These are phyloP conservation scores for Oehlia diaphana DNA, from an alignment of 192 early-diverging fungal species.

Conservation along the genomic window DNA sequence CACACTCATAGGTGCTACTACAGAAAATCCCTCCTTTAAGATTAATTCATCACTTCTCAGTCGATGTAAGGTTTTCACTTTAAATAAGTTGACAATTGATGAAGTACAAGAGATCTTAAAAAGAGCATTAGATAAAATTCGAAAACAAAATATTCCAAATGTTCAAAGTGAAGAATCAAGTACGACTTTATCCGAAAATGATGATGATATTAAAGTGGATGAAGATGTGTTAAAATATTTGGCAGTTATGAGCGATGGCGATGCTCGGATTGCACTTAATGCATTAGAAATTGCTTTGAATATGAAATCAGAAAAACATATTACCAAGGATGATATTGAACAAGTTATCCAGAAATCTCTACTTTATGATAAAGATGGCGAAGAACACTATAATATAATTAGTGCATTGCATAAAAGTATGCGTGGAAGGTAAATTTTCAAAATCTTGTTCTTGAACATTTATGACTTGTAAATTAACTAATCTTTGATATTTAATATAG, in stretches of 20 bases:
- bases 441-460: background rate
- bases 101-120: conserved; percentile 65
- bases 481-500: background rate
- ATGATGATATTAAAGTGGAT: conserved; percentile 27
- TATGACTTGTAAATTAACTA: background rate
- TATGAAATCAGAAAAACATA: conserved; percentile 38
- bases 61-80: conserved; percentile 75
- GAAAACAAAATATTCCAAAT: conserved; percentile 23
- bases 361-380: conserved; percentile 78
- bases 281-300: conserved; percentile 59
- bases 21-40: conserved; percentile 84
- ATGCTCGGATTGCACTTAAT: conserved; percentile 72
- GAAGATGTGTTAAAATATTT: conserved; percentile 52
- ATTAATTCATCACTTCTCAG: conserved; percentile 80
- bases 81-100: conserved; percentile 59
- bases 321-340: conserved; percentile 58
- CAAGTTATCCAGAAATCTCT: conserved; percentile 77
- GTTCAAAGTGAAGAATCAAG: conserved; percentile 31
- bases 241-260: conserved; percentile 75
- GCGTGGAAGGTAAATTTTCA: conserved; percentile 61
- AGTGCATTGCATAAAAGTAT: conserved; percentile 89
- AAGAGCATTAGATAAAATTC: conserved; percentile 44
- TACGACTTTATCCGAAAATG: conserved; percentile 14
- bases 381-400: conserved; percentile 92
- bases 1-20: conserved; percentile 72